These are phyloP conservation scores for Serendipita sp. DNA, from an alignment of 768 basidiomycete species.

Conservation along the genomic window DNA sequence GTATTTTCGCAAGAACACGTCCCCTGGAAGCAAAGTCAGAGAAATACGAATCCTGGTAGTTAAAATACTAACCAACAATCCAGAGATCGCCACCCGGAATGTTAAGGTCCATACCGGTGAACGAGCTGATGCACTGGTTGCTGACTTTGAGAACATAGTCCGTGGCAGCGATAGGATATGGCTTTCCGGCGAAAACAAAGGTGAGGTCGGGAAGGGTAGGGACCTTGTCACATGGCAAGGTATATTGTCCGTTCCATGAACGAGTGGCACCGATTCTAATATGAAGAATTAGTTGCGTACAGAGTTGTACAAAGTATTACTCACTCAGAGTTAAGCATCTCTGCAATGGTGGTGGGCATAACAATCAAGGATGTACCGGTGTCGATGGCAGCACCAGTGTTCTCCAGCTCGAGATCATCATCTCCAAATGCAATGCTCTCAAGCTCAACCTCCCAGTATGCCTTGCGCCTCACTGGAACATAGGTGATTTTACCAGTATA, in stretches of 20 bases:
- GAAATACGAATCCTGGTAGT: background rate
- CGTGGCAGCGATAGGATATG: conserved; percentile 58
- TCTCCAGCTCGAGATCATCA: conserved; percentile 77
- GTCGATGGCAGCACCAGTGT: conserved; percentile 86
- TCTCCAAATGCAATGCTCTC: conserved; percentile 71
- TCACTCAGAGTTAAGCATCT: conserved; percentile 80
- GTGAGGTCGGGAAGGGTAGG: conserved; percentile 67
- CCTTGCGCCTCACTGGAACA: conserved; percentile 83
- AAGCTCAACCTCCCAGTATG: conserved; percentile 97
- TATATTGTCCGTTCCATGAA: conserved; percentile 93
- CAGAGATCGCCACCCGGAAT: conserved; percentile 63
- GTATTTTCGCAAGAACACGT: conserved; percentile 83
- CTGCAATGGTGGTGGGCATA: conserved; percentile 83
- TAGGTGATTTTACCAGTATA: conserved; percentile 72
- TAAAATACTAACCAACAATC: conserved; percentile 54
- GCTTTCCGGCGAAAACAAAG: conserved; percentile 67
- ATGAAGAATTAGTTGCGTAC: background rate
- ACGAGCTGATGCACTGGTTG: conserved; percentile 86
- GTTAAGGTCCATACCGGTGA: conserved; percentile 83
- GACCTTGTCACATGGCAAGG: conserved; percentile 74
- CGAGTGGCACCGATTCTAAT: conserved; percentile 73
- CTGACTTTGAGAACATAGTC: conserved; percentile 87
- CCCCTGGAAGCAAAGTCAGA: conserved; percentile 28
- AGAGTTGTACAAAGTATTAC: conserved; percentile 1
- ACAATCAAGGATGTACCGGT: conserved; percentile 93